Evolutionary conservation across 129 eudicot species (phyloP).

Genomic region (Ambrosia trifida): DNA sequence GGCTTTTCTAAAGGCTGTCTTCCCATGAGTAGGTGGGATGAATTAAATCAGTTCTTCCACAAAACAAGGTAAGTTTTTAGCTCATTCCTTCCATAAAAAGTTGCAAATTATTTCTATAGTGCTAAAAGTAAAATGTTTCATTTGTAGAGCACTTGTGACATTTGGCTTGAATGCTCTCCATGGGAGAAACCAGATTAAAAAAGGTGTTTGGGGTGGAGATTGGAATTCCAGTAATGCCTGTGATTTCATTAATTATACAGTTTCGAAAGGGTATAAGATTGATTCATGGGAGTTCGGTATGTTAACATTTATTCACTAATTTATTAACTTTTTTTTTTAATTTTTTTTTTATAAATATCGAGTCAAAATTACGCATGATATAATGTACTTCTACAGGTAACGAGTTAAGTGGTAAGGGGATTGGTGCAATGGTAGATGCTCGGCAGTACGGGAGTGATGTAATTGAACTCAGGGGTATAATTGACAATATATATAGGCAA

Average conservation of each 20-base stretch:
- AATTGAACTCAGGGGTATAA: constrained; percentile 48
- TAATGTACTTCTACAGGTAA: constrained; percentile 52
- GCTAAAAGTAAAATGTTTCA: constrained; percentile 14
- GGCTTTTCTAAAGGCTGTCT: constrained; percentile 90
- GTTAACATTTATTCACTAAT: constrained; percentile 15
- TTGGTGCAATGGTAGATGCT: constrained; percentile 77
- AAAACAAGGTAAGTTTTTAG: constrained; percentile 58
- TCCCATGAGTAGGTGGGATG: constrained; percentile 82
- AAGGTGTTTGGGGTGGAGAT: constrained; percentile 62
- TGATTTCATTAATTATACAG: constrained; percentile 75
- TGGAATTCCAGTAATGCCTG: constrained; percentile 76
- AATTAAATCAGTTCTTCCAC: constrained; percentile 67
- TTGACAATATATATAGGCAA: constrained; percentile 50
- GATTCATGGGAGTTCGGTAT: constrained; percentile 97
- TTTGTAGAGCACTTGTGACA: constrained; percentile 70
- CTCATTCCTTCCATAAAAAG: not conserved
- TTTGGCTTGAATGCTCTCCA: constrained; percentile 86
- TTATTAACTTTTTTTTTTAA: not conserved
- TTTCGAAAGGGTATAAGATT: constrained; percentile 78
- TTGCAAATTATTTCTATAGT: constrained; percentile 1
- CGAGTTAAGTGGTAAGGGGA: constrained; percentile 87
- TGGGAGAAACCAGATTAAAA: constrained; percentile 60
- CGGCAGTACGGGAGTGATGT: constrained; percentile 72
- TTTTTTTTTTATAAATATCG: not conserved
- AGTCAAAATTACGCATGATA: not conserved